Evolutionary conservation across 129 eudicot genomes (phyloP), one percentile per base, ranked within the genome.

Genomic region (Rutidosis leptorrhynchoides): DNA sequence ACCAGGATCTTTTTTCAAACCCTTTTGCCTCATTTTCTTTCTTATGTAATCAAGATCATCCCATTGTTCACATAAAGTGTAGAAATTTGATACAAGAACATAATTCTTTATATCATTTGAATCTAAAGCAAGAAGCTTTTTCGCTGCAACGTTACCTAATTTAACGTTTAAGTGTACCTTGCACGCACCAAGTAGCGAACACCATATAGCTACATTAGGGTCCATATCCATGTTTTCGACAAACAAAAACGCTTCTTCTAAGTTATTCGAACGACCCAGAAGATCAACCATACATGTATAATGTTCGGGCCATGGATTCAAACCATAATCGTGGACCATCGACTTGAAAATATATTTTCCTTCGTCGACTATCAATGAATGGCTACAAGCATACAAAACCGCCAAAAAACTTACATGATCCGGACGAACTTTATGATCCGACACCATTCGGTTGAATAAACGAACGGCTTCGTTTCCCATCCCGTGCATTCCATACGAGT

Each of bases 221-320:
- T 82, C 81, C 45, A 62, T 74, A 17, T 80, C 74, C 96, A 88
- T 88, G 33, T 46, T 80, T 72, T 82, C 61, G 19, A 88, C 71
- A 62, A 93, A 78, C 53, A 69, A 58, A 42, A 79, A 77, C 16
- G 96, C 98, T 58, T 93, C 96, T 16, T 88, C 77, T 71, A 88
- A 70, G 35, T 63, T 54, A 58, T 86, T 88, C 68, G 89, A 83
- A 37, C 95, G 96, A 0, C 92, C 95, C 45, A 93, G 85, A 66
- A 93, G 84, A 72, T 93, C 98, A 57, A 93, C 98, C 62, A 88
- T 49, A 78, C 92, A 88, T 10, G 85, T 84, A 69, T 85, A 83
- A 73, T 93, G 98, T 62, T 93, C 96, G n/a, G 81, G 84, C 96
- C 96, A 88, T 25, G 96, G 96, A 14, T 80, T 81, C 63, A 93